Evolutionary conservation across 2,329 filamentous ascomycete species (phyloP).

Genomic region (Pseudogymnoascus sp.): DNA sequence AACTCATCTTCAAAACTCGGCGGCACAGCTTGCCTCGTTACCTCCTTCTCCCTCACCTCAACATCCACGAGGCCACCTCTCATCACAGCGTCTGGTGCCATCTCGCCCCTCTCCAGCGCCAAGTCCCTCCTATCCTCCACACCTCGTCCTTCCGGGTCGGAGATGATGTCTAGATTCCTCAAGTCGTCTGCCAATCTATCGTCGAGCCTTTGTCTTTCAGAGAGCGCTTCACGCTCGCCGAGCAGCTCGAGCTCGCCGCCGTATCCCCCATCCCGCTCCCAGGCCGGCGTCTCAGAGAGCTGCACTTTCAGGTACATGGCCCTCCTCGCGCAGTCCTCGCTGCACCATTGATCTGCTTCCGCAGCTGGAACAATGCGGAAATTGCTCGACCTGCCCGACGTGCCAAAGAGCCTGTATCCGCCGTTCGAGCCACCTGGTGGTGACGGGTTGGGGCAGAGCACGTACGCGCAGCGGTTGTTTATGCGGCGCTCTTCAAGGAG

Average conservation of each 20-base stretch:
- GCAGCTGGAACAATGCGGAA: constrained; percentile 62
- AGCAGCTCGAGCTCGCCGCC: constrained; percentile 47
- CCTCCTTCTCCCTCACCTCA: constrained; percentile 44
- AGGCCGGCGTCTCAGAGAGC: constrained; percentile 74
- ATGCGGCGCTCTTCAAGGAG: constrained; percentile 84
- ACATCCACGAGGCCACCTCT: constrained; percentile 35
- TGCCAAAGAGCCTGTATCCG: constrained; percentile 58
- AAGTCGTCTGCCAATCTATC: constrained; percentile 17
- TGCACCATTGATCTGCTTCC: constrained; percentile 82
- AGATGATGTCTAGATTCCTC: constrained; percentile 37
- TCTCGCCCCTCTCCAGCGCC: constrained; percentile 42
- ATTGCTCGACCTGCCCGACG: constrained; percentile 41
- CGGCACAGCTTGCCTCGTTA: constrained; percentile 31
- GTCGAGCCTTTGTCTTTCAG: constrained; percentile 36
- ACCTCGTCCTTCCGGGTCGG: constrained; percentile 31
- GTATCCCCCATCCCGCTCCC: constrained; percentile 55
- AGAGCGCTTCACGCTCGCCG: constrained; percentile 53
- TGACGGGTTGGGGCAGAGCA: constrained; percentile 63
- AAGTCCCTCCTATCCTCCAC: constrained; percentile 36
- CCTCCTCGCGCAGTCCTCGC: constrained; percentile 64
- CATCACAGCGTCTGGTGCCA: constrained; percentile 14
- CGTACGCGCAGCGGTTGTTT: constrained; percentile 73
- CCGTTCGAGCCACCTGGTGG: constrained; percentile 47
- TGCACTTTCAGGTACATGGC: constrained; percentile 85
- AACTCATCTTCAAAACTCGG: constrained; percentile 29